Evolutionary conservation across 371 early-diverging fungal genomes (phyloP).

Genomic region (Rhizopus microsporus): DNA sequence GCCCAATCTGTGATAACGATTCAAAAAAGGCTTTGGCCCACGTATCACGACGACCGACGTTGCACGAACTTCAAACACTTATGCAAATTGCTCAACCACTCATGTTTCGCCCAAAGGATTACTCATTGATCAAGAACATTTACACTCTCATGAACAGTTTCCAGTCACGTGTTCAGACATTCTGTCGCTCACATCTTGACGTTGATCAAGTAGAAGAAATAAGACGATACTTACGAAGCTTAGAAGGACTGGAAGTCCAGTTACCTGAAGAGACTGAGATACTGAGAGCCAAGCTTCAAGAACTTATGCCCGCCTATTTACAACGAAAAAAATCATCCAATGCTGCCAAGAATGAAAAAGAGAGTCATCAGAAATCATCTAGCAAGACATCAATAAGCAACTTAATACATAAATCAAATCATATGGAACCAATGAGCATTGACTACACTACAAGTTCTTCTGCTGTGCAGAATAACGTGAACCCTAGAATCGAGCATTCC

Average conservation of each 20-base stretch:
- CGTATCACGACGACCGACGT: slow-evolving; percentile 36
- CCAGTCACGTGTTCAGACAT: slow-evolving; percentile 35
- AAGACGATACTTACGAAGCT: slow-evolving; percentile 52
- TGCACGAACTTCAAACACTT: slow-evolving; percentile 48
- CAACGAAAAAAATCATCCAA: not conserved
- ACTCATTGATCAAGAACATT: slow-evolving; percentile 51
- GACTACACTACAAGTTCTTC: not conserved
- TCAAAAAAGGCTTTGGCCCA: slow-evolving; percentile 9
- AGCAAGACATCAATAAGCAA: no score
- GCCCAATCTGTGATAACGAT: slow-evolving; percentile 60
- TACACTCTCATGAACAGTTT: slow-evolving; percentile 38
- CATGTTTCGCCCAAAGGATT: slow-evolving; percentile 60
- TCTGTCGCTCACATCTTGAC: slow-evolving; percentile 42
- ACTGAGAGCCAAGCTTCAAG: slow-evolving; percentile 48
- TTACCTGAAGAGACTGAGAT: slow-evolving; percentile 48
- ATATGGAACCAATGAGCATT: no score
- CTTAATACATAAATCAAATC: no score
- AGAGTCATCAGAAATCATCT: slow-evolving; percentile 1
- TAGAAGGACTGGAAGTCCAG: slow-evolving; percentile 61
- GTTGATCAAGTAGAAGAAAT: slow-evolving; percentile 36
- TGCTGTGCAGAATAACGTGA: not conserved
- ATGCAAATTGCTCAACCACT: slow-evolving; percentile 47
- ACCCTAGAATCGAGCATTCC: not conserved
- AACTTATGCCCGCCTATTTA: slow-evolving; percentile 23
- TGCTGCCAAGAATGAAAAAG: no score